A percentile compares a stretch with the other conserved stretches of the same genome.
Conservation (phyloP, 345 rosid species). For the Eutrema japonicum region DNA sequence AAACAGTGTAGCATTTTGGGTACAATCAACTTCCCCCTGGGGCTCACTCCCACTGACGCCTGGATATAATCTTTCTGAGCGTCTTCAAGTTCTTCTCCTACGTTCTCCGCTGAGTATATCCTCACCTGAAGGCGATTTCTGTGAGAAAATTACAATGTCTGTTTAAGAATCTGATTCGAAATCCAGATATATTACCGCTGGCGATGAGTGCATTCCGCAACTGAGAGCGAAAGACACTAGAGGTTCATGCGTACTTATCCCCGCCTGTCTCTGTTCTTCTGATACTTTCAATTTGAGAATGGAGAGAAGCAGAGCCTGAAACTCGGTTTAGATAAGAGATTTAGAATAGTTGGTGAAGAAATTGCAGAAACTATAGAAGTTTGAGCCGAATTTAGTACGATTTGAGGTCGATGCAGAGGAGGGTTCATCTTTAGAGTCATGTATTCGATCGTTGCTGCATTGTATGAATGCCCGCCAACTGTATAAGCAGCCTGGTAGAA, state of each 20-base stretch:
- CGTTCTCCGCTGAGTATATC: conserved; percentile 65
- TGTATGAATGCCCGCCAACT: conserved; percentile 89
- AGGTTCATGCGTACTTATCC: conserved; percentile 63
- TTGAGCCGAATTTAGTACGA: conserved; percentile 48
- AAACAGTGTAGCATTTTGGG: conserved; percentile 86
- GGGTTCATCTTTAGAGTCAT: conserved; percentile 83
- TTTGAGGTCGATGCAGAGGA: conserved; percentile 85
- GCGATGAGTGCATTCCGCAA: conserved; percentile 89
- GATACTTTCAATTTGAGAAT: conserved; percentile 80
- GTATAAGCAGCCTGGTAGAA: conserved; percentile 83
- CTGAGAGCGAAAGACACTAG: conserved; percentile 82
- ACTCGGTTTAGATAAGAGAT: conserved; percentile 50
- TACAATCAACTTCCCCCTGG: conserved; percentile 79
- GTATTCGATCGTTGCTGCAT: conserved; percentile 78
- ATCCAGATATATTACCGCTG: conserved; percentile 59
- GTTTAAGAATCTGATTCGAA: not conserved
- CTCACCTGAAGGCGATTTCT: conserved; percentile 59
- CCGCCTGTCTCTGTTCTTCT: conserved; percentile 69
- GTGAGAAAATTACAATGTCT: conserved; percentile 5
- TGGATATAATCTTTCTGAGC: conserved; percentile 79
- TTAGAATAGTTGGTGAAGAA: conserved; percentile 48
- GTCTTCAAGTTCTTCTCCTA: conserved; percentile 76
- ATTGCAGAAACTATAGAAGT: conserved; percentile 14
- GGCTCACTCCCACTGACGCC: conserved; percentile 84
- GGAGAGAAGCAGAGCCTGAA: conserved; percentile 85